phyloP scores from a whole-genome alignment of 2,329 filamentous ascomycete species.

The Aspergillus sojae region DNA sequence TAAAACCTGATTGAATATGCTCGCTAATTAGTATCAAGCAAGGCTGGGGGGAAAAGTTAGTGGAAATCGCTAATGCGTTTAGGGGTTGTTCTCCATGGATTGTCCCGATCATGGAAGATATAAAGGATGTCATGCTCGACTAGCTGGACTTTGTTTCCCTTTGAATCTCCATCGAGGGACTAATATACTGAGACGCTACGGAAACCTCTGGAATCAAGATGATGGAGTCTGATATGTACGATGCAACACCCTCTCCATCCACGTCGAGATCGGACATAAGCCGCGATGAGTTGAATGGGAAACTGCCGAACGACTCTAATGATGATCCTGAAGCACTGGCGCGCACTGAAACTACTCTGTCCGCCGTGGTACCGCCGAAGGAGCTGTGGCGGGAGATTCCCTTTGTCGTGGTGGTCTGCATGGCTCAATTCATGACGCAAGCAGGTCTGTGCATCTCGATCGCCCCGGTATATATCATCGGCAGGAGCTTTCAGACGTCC shows the following conservation, averaged over 20 bases:
- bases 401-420: conserved; percentile 35
- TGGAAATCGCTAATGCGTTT: too few relatives aligned
- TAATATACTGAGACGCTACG: neutral
- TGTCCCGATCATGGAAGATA: neutral
- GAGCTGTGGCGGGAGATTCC: conserved; percentile 27
- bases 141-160: neutral
- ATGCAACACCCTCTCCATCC: neutral
- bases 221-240: neutral
- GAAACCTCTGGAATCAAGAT: neutral
- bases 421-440: conserved; percentile 47
- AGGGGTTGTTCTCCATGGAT: neutral
- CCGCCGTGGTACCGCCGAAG: conserved; percentile 14
- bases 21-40: neutral
- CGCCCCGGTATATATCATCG: conserved; percentile 53
- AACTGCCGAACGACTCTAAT: neutral
- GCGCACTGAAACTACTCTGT: conserved; percentile 19
- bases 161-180: neutral
- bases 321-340: conserved; percentile 19
- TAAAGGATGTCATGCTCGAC: neutral
- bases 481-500: conserved; percentile 47
- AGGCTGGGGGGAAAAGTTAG: neutral
- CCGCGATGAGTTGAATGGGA: conserved; percentile 6
- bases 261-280: neutral
- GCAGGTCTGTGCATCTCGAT: conserved; percentile 52
- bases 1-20: neutral